These are phyloP conservation scores for Pseudonectria buxi DNA, from an alignment of 2,329 filamentous ascomycete species.

Conservation along the genomic window DNA sequence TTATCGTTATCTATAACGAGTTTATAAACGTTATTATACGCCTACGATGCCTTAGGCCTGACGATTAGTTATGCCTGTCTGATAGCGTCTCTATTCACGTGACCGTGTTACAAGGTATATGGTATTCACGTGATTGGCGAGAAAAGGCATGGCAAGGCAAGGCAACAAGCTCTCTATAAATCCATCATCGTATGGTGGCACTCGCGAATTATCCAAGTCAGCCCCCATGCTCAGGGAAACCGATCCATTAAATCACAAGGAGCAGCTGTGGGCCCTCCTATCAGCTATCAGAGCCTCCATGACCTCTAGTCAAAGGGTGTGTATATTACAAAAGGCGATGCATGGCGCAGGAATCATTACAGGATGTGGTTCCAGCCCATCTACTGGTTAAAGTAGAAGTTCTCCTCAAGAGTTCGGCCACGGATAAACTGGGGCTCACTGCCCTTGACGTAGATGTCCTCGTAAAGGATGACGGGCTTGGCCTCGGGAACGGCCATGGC, in stretches of 20 bases:
- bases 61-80: too few species aligned
- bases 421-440: constrained; percentile 58
- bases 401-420: constrained; percentile 64
- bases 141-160: too few species aligned
- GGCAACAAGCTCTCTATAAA: too few species aligned
- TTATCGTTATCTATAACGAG: too few species aligned
- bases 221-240: constrained; percentile 1
- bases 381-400: constrained; percentile 73
- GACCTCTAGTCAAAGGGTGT: constrained; percentile 21
- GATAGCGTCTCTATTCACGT: too few species aligned
- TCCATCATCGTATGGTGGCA: neutral
- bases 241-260: constrained; percentile 19
- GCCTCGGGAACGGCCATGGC: constrained; percentile 75
- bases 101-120: too few species aligned
- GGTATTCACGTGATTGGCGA: too few species aligned
- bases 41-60: too few species aligned
- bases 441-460: constrained; percentile 71
- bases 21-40: too few species aligned
- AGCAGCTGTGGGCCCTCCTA: constrained; percentile 14
- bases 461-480: constrained; percentile 77
- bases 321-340: constrained; percentile 25
- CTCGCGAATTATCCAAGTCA: neutral
- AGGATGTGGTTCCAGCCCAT: constrained; percentile 10
- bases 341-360: constrained; percentile 28
- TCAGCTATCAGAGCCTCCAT: constrained; percentile 18